phyloP scores from a whole-genome alignment of 129 eudicot genomes.

The Mikania micrantha region DNA sequence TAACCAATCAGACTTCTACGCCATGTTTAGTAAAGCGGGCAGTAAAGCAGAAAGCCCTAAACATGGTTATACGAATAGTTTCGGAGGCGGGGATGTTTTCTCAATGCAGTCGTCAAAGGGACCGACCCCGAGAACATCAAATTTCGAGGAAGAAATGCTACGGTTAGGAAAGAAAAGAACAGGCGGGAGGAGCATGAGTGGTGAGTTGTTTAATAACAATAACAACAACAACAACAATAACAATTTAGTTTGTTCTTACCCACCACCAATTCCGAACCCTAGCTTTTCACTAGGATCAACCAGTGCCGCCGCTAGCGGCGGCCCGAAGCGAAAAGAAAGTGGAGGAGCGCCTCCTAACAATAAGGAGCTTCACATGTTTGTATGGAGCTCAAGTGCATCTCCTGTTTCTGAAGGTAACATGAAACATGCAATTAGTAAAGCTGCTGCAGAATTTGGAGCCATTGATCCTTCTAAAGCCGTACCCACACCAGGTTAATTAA shows the following conservation, averaged over 20 bases:
- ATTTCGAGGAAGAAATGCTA: conserved; percentile 83
- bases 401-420: conserved; percentile 78
- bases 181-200: conserved; percentile 75
- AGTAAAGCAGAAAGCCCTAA: conserved; percentile 82
- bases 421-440: conserved; percentile 59
- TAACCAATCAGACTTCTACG: conserved; percentile 83
- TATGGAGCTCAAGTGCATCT: conserved; percentile 96
- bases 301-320: conserved; percentile 15
- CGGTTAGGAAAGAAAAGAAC: conserved; percentile 48
- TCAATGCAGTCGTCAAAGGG: conserved; percentile 89
- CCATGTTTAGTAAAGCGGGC: conserved; percentile 83
- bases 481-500: conserved; percentile 55
- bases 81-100: conserved; percentile 69
- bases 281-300: conserved; percentile 48
- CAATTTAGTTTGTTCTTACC: conserved; percentile 41
- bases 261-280: conserved; percentile 92
- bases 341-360: conserved; percentile 27
- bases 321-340: conserved; percentile 37
- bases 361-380: conserved; percentile 91
- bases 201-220: conserved; percentile 44
- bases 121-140: conserved; percentile 79
- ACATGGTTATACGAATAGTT: conserved; percentile 65
- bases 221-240: not conserved
- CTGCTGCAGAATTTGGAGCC: conserved; percentile 53
- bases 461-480: conserved; percentile 73